Evolutionary conservation across 345 rosid species (phyloP).

Genomic region (Brassica incana): DNA sequence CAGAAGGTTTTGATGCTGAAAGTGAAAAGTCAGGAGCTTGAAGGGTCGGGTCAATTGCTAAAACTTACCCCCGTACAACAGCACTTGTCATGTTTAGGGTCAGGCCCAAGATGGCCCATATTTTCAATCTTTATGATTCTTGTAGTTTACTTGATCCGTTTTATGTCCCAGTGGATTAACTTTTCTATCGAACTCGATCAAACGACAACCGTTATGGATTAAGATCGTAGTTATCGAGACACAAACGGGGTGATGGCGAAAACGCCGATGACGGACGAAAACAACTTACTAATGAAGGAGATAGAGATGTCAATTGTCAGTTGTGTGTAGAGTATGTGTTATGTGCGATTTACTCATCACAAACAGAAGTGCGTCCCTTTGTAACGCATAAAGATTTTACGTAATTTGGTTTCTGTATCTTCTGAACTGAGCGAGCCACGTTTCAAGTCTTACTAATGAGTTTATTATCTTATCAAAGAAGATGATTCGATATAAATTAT

Average conservation of each 20-base stretch:
- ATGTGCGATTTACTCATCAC: not conserved
- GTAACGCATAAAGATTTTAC: not conserved
- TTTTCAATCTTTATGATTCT: not conserved
- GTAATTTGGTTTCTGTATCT: not conserved
- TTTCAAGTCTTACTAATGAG: not conserved
- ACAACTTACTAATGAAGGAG: not conserved
- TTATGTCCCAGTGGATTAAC: not conserved
- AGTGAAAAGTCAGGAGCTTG: not conserved
- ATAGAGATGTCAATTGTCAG: not conserved
- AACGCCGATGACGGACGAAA: no score
- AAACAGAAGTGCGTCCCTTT: not conserved
- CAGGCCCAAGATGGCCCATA: slow-evolving; percentile 7
- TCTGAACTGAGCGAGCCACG: not conserved
- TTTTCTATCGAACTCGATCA: not conserved
- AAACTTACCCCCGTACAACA: not conserved
- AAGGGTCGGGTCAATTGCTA: not conserved
- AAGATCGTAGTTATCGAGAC: not conserved
- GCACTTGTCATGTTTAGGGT: not conserved
- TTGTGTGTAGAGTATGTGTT: not conserved
- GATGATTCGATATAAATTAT: not conserved
- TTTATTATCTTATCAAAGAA: not conserved
- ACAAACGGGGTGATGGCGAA: not conserved
- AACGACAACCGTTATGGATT: not conserved
- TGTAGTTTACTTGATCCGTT: not conserved
- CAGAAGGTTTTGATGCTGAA: not conserved